Conservation (phyloP, 2,329 filamentous ascomycete species). For the Biscogniauxia sp. region DNA sequence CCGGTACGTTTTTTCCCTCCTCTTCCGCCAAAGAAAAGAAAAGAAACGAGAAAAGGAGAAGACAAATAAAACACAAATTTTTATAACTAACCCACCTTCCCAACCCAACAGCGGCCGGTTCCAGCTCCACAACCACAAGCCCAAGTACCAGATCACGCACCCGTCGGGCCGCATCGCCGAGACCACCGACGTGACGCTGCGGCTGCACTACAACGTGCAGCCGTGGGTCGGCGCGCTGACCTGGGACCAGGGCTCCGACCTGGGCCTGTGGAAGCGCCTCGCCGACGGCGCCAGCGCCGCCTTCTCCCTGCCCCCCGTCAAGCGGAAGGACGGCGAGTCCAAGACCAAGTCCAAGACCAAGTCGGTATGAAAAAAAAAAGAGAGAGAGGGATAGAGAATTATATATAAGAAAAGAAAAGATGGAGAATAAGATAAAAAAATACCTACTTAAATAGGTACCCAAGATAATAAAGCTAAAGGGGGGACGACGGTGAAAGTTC, state of each 20-base stretch:
- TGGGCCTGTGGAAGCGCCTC: constrained; percentile 64
- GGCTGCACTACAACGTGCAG: constrained; percentile 93
- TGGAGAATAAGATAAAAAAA: too few species aligned
- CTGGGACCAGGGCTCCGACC: constrained; percentile 65
- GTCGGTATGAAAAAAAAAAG: too few species aligned
- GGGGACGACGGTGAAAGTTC: too few species aligned
- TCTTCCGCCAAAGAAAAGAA: neutral
- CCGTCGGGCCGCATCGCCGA: constrained; percentile 75
- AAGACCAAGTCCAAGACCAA: constrained; percentile 19
- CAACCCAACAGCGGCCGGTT: constrained; percentile 61
- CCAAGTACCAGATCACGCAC: constrained; percentile 97
- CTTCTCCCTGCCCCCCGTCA: constrained; percentile 66
- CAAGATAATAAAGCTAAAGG: too few species aligned
- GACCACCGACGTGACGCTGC: constrained; percentile 70
- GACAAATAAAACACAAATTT: too few species aligned
- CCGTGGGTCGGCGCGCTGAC: constrained; percentile 89
- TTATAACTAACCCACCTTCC: too few species aligned
- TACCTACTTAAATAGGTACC: too few species aligned
- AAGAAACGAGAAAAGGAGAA: neutral
- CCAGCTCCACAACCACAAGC: constrained; percentile 76
- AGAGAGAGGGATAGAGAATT: too few species aligned
- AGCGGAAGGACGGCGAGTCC: constrained; percentile 52
- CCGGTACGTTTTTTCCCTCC: constrained; percentile 40
- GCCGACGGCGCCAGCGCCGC: constrained; percentile 61
- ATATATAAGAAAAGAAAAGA: too few species aligned